These are phyloP conservation scores for Adansonia gregorii DNA, from an alignment of 441 rosid genomes.

Conservation along the genomic window DNA sequence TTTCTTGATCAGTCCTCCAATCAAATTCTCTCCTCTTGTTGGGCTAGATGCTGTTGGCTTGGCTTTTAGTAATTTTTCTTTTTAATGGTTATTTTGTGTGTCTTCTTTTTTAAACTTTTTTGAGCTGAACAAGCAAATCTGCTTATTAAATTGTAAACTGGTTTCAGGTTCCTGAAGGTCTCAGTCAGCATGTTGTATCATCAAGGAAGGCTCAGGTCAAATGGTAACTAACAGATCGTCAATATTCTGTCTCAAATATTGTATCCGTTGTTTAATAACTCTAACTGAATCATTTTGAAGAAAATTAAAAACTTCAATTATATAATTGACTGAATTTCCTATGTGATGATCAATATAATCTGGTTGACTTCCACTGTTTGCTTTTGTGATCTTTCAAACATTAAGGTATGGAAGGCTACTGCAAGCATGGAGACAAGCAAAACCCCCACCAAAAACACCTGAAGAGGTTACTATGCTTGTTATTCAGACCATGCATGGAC, in stretches of 20 bases:
- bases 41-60: too few species aligned
- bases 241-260: background rate
- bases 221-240: conserved; percentile 50
- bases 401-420: conserved; percentile 73
- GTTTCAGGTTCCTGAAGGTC: conserved; percentile 71
- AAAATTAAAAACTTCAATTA: too few species aligned
- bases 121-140: background rate
- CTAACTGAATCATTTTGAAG: too few species aligned
- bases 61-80: too few species aligned
- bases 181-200: conserved; percentile 66
- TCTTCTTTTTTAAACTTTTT: too few species aligned
- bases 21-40: too few species aligned
- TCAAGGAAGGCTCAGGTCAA: conserved; percentile 89
- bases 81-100: too few species aligned
- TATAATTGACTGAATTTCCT: too few species aligned
- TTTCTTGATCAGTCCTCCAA: background rate
- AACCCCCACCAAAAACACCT: conserved; percentile 75
- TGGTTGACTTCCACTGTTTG: background rate
- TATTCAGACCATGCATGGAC: conserved; percentile 52
- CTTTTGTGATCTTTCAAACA: background rate
- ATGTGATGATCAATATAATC: background rate
- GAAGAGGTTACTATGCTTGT: conserved; percentile 76
- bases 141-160: background rate
- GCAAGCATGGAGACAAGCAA: conserved; percentile 80
- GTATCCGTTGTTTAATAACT: too few species aligned